Evolutionary conservation across 2,329 filamentous ascomycete species (phyloP), one percentile per base, ranked within the genome.

Genomic region (Capronia epimyces): DNA sequence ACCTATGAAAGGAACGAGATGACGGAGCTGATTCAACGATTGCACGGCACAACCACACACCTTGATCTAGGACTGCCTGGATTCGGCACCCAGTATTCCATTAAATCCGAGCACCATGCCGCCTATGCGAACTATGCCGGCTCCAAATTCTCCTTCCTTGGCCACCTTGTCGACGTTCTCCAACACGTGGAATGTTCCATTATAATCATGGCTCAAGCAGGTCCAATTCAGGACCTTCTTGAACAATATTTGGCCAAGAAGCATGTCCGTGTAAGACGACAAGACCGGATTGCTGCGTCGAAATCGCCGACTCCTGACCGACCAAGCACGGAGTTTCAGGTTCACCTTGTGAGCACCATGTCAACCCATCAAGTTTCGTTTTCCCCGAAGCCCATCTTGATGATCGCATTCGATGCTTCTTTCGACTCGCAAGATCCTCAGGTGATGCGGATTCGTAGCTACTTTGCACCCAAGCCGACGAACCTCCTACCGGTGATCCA

Each of bases 101-200:
- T 65, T 1, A 64, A 69, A 29, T 59, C 67, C 5, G 56, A 62
- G 39, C 66, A 68, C 48, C 66, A 72, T 52, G 68, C 71, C 4
- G 62, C 67, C 3, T 74, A 71, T 68, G 71, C 70, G 3, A 71
- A 74, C 48, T 73, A 74, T 54, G 71, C 69, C 6, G 73, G 72
- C 43, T 65, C 71, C 8, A 75, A 75, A 55, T 75, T 74, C 37
- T 60, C 67, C 16, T 66, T 74, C 16, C 62, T 75, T 3, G 67
- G 69, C n/a, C 66, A 70, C 47, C 61, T 74, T 12, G 64, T 72
- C 22, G 65, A 72, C 36, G 53, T 66, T 13, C 64, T 65, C 1
- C 63, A 61, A 18, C 57, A 49, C 3, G 59, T 63, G 44, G 66
- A 70, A 42, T 56, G 69, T 10, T 70, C 73, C 47, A 50, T 74